Conservation (phyloP, 495 filamentous ascomycete genomes). For the Daldinia vernicosa region DNA sequence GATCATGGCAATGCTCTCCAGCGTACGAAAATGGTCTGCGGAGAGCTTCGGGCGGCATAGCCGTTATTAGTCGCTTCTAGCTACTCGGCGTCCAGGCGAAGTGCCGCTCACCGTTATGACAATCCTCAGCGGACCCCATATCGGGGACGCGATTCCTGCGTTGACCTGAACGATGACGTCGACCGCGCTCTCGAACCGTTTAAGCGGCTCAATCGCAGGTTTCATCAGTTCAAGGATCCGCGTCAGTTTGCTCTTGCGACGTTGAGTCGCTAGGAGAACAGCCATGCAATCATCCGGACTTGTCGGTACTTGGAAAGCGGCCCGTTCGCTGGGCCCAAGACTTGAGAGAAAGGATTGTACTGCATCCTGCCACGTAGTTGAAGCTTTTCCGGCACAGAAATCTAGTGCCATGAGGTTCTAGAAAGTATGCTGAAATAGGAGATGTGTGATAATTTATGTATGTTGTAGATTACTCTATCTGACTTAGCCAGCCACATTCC, state of each 20-base stretch:
- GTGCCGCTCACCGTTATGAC: slow-evolving; percentile 30
- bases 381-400: neutral
- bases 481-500: neutral
- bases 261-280: slow-evolving; percentile 30
- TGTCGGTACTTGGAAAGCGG: slow-evolving; percentile 21
- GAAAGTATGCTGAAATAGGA: neutral
- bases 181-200: slow-evolving; percentile 34
- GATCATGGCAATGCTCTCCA: slow-evolving; percentile 43
- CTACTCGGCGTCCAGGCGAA: slow-evolving; percentile 1
- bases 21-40: slow-evolving; percentile 41
- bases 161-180: slow-evolving; percentile 40
- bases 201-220: slow-evolving; percentile 31
- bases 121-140: slow-evolving; percentile 35
- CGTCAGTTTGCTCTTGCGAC: slow-evolving; percentile 28
- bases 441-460: neutral
- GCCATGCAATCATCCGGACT: slow-evolving; percentile 32
- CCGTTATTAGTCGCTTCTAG: slow-evolving; percentile 13
- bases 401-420: slow-evolving; percentile 2
- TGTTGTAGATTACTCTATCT: neutral
- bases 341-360: slow-evolving; percentile 30
- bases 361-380: slow-evolving; percentile 28
- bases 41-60: slow-evolving; percentile 14
- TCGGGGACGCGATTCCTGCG: slow-evolving; percentile 35
- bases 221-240: slow-evolving; percentile 30
- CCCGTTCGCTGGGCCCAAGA: slow-evolving; percentile 22